Evolutionary conservation across 345 rosid genomes (phyloP).

Genomic region (Chamaenerion angustifolium): DNA sequence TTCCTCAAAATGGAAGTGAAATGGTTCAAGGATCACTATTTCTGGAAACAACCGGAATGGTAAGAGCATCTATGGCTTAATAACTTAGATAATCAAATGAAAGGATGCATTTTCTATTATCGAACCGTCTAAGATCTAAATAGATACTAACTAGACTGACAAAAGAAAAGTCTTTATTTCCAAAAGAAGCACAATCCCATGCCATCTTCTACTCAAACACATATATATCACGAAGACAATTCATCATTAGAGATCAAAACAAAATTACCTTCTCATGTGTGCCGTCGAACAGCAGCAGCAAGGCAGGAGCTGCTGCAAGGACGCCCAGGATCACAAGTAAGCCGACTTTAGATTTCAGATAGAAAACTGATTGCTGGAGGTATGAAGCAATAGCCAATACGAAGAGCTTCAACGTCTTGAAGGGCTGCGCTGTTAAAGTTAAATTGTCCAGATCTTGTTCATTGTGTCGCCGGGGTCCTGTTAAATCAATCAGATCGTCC

Average conservation of each 20-base stretch:
- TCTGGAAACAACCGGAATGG: no score
- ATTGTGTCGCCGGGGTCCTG: constrained; percentile 49
- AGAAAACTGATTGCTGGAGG: constrained; percentile 26
- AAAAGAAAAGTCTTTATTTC: no score
- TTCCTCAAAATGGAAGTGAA: no score
- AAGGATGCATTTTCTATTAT: no score
- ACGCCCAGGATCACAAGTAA: constrained; percentile 46
- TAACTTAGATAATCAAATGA: no score
- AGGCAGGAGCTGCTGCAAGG: constrained; percentile 20
- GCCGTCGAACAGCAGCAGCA: constrained; percentile 50
- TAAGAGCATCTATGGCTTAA: no score
- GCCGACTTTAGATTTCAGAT: constrained; percentile 51
- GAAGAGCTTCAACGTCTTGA: constrained; percentile 60
- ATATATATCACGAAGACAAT: no score
- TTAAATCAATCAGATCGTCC: background rate
- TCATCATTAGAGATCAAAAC: background rate
- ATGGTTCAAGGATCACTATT: no score
- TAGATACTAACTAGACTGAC: no score
- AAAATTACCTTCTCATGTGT: constrained; percentile 66
- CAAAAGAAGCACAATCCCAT: no score
- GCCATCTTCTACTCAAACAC: no score
- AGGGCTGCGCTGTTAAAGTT: constrained; percentile 55
- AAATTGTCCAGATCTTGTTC: constrained; percentile 55
- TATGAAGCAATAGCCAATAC: constrained; percentile 40
- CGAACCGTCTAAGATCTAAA: no score